These are phyloP conservation scores for Leccinellum albellum DNA, from an alignment of 768 basidiomycete species.

Conservation along the genomic window DNA sequence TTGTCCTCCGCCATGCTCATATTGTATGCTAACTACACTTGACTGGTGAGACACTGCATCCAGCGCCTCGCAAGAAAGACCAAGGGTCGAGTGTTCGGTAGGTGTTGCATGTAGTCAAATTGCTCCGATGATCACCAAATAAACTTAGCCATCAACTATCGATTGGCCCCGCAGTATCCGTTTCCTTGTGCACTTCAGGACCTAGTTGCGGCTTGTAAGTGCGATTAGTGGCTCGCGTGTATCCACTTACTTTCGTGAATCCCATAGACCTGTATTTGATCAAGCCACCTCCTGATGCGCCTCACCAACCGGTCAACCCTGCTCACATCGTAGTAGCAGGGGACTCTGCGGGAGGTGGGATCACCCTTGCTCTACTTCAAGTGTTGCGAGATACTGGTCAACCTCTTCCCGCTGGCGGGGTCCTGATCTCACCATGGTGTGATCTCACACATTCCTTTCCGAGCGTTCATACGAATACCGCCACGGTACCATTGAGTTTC, in stretches of 20 bases:
- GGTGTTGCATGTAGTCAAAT: conserved; percentile 11
- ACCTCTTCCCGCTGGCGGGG: conserved; percentile 81
- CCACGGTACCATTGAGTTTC: conserved; percentile 51
- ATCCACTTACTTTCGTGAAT: not conserved
- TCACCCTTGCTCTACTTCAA: conserved; percentile 80
- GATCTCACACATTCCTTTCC: conserved; percentile 95
- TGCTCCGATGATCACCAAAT: conserved; percentile 9
- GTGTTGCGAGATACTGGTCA: conserved; percentile 80
- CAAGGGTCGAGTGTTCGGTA: conserved; percentile 83
- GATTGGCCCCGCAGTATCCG: conserved; percentile 94
- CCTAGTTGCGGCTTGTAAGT: conserved; percentile 78
- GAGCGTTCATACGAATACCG: conserved; percentile 78
- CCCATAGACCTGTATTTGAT: conserved; percentile 79
- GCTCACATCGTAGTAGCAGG: conserved; percentile 81
- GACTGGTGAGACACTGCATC: conserved; percentile 54
- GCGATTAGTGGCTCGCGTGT: not conserved
- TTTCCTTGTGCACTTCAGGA: conserved; percentile 94
- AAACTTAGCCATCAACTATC: conserved; percentile 66
- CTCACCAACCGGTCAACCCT: conserved; percentile 78
- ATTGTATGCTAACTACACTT: conserved; percentile 4
- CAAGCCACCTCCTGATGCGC: conserved; percentile 73
- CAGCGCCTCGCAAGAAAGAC: conserved; percentile 90
- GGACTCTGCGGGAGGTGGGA: conserved; percentile 90
- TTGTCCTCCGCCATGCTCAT: not conserved
- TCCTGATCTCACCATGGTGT: conserved; percentile 91